Evolutionary conservation across 371 early-diverging fungal species (phyloP), one percentile per base, ranked within the genome.

Genomic region (Coemansia sp.): DNA sequence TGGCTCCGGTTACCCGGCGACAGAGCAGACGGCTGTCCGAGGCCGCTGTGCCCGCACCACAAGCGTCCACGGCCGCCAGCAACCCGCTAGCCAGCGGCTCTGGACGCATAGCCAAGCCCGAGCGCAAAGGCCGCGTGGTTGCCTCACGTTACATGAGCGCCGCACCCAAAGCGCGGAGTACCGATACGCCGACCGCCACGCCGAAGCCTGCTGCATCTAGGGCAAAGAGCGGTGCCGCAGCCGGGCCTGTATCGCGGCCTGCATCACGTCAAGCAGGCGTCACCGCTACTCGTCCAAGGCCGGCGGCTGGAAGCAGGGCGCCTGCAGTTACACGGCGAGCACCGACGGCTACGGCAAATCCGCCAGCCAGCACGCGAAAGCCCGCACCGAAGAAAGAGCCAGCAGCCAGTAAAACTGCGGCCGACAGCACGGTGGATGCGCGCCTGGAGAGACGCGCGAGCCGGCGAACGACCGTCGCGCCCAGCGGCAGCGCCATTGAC

Each of bases 71-170:
- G 51, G 45, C 49, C 34, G 7, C 31, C 34, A 16, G 47, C 12
- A 5, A 49, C 52, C 45, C 54, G 56, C 35, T 59, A 59, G 48
- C 42, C 14, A 50, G 43, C 2, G 40, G 49, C 9, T 39, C 48
- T 0, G 71, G 67, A 9, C 68, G 69, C 5, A 60, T 69, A 10
- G 51, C 55, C 9, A 74, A 74, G 66, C 55, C 65, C 9, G 65
- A 61, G 66, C 63, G 52, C 31, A 57, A 61, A 26, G 69, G 56
- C 14, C 60, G 63, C n/a, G 43, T 55, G 2, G 38, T 74, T 4
- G 65, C 75, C 4, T 74, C 75, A 42, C 69, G 75, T 41, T 74
- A 74, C 52, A 69, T 69, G 69, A 56, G 59, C 50, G 51, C 55
- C 6, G 34, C 55, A 6, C 30, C 57, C 42, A 41, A 7, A 8